These are phyloP conservation scores for Parietaria judaica DNA, from an alignment of 306 rosid species.

Conservation along the genomic window DNA sequence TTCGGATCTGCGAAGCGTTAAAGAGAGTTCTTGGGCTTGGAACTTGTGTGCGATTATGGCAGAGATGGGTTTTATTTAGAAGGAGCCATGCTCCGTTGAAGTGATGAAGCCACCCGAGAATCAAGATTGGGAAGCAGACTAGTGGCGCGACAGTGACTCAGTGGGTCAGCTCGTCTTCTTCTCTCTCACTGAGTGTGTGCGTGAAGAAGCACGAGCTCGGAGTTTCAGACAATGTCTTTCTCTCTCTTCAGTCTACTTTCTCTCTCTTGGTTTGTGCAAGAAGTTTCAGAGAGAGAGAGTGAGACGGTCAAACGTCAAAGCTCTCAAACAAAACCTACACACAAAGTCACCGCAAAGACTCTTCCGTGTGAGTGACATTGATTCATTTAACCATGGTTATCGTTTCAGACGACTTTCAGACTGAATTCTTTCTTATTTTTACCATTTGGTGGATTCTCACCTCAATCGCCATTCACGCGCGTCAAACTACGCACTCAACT, in stretches of 20 bases:
- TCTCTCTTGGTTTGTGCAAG: background rate
- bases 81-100: background rate
- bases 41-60: background rate
- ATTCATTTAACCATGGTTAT: slow-evolving; percentile 8
- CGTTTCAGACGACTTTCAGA: slow-evolving; percentile 9
- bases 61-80: slow-evolving; percentile 3
- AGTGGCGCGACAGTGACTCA: too few relatives aligned
- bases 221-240: background rate
- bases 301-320: slow-evolving; percentile 9
- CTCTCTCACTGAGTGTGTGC: background rate
- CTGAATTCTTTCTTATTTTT: background rate
- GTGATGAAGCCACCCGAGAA: too few relatives aligned
- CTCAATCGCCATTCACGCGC: slow-evolving; percentile 6
- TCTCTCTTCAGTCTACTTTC: background rate
- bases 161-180: too few relatives aligned
- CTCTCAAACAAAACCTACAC: background rate
- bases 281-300: background rate
- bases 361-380: background rate
- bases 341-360: background rate
- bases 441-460: slow-evolving; percentile 1
- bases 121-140: too few relatives aligned
- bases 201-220: background rate
- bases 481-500: too few relatives aligned
- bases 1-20: slow-evolving; percentile 10
- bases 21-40: background rate